Evolutionary conservation across 2,329 filamentous ascomycete genomes (phyloP).

Genomic region (Westerdykella ornata): DNA sequence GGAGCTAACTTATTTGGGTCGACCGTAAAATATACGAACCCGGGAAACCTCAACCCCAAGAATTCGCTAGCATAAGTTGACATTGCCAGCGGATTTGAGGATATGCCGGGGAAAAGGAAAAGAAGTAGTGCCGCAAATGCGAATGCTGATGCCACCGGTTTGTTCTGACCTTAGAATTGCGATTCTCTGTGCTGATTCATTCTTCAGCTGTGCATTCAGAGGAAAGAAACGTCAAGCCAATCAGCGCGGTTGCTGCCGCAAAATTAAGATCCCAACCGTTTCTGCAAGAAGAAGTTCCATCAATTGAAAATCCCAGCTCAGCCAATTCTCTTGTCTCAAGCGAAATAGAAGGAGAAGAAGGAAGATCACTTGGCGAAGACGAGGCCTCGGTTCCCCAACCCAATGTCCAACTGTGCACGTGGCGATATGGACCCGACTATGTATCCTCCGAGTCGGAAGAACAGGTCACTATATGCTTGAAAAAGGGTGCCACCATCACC

Average conservation of each 20-base stretch:
- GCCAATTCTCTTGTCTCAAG: not conserved
- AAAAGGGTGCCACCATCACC: constrained; percentile 32
- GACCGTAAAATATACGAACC: no score
- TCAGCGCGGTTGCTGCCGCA: constrained; percentile 33
- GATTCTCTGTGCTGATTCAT: constrained; percentile 1
- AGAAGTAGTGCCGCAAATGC: constrained; percentile 11
- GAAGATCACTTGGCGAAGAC: constrained; percentile 3
- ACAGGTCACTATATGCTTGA: constrained; percentile 22
- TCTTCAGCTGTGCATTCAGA: constrained; percentile 8
- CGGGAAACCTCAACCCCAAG: no score
- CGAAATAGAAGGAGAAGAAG: constrained; percentile 9
- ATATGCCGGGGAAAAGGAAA: constrained; percentile 30
- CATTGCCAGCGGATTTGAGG: not conserved
- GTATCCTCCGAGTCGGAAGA: constrained; percentile 20
- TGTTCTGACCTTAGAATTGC: not conserved
- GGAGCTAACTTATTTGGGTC: not conserved
- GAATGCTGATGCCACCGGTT: constrained; percentile 7
- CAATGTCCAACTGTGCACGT: constrained; percentile 28
- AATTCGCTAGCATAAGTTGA: not conserved
- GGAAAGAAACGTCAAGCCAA: constrained; percentile 13
- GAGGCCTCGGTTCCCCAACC: constrained; percentile 1
- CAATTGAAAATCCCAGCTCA: constrained; percentile 4
- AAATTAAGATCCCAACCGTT: constrained; percentile 20
- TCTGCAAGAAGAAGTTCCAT: constrained; percentile 8
- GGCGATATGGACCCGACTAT: constrained; percentile 19